Evolutionary conservation across 2,329 filamentous ascomycete species (phyloP).

Genomic region (Aspergillus novoparasiticus): DNA sequence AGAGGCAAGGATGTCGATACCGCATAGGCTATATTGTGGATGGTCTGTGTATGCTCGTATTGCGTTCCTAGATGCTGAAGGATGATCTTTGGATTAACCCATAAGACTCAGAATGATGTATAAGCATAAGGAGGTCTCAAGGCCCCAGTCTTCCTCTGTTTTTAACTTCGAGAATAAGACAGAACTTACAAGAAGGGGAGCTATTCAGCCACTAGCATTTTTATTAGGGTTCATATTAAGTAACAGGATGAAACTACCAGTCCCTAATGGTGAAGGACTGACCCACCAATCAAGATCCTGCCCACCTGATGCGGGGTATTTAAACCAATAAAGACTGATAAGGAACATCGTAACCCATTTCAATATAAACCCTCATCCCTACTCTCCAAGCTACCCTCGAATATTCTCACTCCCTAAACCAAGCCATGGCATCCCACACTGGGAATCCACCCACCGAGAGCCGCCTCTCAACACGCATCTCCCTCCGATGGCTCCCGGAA

Average conservation of each 20-base stretch:
- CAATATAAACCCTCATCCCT: background rate
- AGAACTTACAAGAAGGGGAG: too few species aligned
- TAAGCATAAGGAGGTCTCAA: too few species aligned
- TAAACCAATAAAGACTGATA: background rate
- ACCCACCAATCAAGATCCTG: background rate
- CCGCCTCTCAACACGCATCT: constrained; percentile 44
- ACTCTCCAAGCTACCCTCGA: background rate
- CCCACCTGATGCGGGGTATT: background rate
- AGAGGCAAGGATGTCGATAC: background rate
- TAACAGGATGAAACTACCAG: too few species aligned
- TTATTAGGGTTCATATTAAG: too few species aligned
- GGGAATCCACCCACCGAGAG: constrained; percentile 8
- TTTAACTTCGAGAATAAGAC: too few species aligned
- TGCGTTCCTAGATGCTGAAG: background rate
- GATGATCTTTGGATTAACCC: background rate
- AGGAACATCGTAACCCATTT: background rate
- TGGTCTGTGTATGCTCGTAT: background rate
- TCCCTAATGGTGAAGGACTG: background rate
- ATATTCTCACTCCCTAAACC: background rate
- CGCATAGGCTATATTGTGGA: background rate
- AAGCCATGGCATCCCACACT: background rate
- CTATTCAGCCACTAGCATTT: too few species aligned
- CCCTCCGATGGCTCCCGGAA: constrained; percentile 47
- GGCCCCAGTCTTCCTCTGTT: too few species aligned
- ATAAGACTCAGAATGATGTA: too few species aligned